Base-by-base conservation (phyloP, 2,329 filamentous ascomycete genomes). In the Colletotrichum somersetense region DNA sequence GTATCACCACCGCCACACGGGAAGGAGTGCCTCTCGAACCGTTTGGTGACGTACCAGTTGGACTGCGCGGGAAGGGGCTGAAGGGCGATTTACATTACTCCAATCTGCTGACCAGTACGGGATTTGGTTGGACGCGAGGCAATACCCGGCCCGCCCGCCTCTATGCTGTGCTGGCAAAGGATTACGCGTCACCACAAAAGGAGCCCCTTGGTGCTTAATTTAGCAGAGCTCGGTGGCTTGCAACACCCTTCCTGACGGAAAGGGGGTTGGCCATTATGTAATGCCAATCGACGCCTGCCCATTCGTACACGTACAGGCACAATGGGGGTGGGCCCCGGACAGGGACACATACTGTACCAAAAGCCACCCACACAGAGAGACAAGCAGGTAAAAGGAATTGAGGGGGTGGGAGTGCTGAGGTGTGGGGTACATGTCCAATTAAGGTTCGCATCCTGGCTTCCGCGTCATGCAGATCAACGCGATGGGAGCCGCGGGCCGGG, bases 391-490 rank as follows among this genome's bases (percentile, higher is more conserved):
- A 59, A 53, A 50, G 56, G 20, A 40, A 18, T 40, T 56, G 1
- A 18, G 30, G 10, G 30, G 26, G 50, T 42, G 26, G 68, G 20
- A 67, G 56, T 67, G 48, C 14, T 11, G 42, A 46, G 57, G 6
- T 69, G 69, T 72, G 69, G 71, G 71, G 67, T 53, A 71, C 67
- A 70, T 65, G 61, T 66, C 67, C 71, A 50, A 66, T 73, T 73
- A 73, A 73, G 67, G 71, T 73, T 73, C 71, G 62, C 48, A 73
- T 62, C 71, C 71, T 73, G 61, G 71, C 71, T 66, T 48, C 67
- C 71, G 71, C 66, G 71, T 73, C 71, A 71, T 71, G 71, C 71
- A 71, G 71, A 73, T 73, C 67, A 57, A 62, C 66, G 59, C 61
- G 67, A 66, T 69, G 63, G 59, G 69, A 72, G 58, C 66, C 46